These are phyloP conservation scores for Xerocomus potaroensis DNA, from an alignment of 768 basidiomycete genomes.

Conservation along the genomic window DNA sequence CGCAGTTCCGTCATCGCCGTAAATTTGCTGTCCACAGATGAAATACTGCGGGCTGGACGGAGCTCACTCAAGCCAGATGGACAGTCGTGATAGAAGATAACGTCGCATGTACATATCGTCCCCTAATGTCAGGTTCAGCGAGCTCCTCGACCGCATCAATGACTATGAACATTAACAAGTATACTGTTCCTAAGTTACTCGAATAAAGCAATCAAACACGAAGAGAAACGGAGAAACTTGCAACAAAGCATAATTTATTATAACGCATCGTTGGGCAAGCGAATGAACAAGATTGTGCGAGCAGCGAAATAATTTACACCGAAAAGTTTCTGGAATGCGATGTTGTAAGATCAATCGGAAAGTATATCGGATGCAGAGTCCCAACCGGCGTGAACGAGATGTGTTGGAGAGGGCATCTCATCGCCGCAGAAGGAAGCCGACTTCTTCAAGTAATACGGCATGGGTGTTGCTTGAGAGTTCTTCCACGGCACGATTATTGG, in stretches of 20 bases:
- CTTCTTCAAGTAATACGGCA: slow-evolving; percentile 37
- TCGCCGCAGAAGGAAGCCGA: slow-evolving; percentile 37
- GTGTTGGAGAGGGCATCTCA: slow-evolving; percentile 42
- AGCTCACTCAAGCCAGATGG: slow-evolving; percentile 85
- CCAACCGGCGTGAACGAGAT: slow-evolving; percentile 55
- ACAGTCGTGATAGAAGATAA: slow-evolving; percentile 41
- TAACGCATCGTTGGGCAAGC: slow-evolving; percentile 17
- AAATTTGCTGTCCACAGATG: slow-evolving; percentile 92
- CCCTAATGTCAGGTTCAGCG: slow-evolving; percentile 14
- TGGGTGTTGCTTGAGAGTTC: slow-evolving; percentile 31
- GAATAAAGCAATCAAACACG: slow-evolving; percentile 7
- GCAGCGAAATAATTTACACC: slow-evolving; percentile 24
- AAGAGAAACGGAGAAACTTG: slow-evolving; percentile 3
- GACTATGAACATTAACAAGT: slow-evolving; percentile 31
- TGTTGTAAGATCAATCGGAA: slow-evolving; percentile 27
- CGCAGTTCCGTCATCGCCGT: slow-evolving; percentile 87
- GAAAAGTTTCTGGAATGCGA: slow-evolving; percentile 5
- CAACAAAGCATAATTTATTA: slow-evolving; percentile 27
- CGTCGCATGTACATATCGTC: slow-evolving; percentile 18
- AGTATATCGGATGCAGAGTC: slow-evolving; percentile 45
- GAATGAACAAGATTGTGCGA: slow-evolving; percentile 17
- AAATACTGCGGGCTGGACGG: slow-evolving; percentile 87
- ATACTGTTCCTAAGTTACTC: slow-evolving; percentile 28
- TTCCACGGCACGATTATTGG: slow-evolving; percentile 33
- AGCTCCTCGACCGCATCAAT: slow-evolving; percentile 10